Evolutionary conservation across 1,284 basidiomycete genomes (phyloP), one percentile per base, ranked within the genome.

Genomic region (Sparassis latifolia): DNA sequence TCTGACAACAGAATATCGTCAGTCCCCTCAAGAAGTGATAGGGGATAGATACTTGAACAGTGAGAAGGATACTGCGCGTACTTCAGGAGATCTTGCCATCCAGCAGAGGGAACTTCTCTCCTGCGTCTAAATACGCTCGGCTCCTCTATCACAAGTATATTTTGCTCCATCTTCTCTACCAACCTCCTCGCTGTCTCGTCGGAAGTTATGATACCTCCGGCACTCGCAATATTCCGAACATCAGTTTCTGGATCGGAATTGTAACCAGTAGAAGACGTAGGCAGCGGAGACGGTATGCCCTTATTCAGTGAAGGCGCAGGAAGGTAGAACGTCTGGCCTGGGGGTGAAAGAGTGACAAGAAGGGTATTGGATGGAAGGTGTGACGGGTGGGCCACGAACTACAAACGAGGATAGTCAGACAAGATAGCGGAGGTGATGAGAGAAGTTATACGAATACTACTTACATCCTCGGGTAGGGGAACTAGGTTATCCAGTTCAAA

Each of bases 281-380:
- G 20, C 20, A 20, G 20, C 20, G 20, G 20, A 20, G 20, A 20
- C 20, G 20, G 20, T 20, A 20, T 20, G 20, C 20, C 20, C 20
- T 20, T 20, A 20, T 20, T 20, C 20, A 20, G 20, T 54, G 56
- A n/a, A 62, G 56, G 42, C 48, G 57, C 52, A 52, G 54, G 79
- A 10, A 86, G 61, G 63, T 81, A 86, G 59, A 79, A 85, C 30
- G 70, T 72, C 57, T 75, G 69, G 3, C 76, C 80, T 7, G 75
- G 75, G 10, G 84, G 80, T 28, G 77, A 72, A 42, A 92, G 72
- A 5, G 78, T 74, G 40, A 92, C 59, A 7, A 92, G 66, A 6
- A 91, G 71, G 0, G 86, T 82, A 62, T 92, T 92, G 28, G 82
- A 83, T 2, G 87, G 83, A 33, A 91, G 66, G 33, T 72, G 72